Evolutionary conservation across 352 stramenopile genomes (phyloP), one percentile per base, ranked within the genome.

Genomic region (Globisporangium parvum): DNA sequence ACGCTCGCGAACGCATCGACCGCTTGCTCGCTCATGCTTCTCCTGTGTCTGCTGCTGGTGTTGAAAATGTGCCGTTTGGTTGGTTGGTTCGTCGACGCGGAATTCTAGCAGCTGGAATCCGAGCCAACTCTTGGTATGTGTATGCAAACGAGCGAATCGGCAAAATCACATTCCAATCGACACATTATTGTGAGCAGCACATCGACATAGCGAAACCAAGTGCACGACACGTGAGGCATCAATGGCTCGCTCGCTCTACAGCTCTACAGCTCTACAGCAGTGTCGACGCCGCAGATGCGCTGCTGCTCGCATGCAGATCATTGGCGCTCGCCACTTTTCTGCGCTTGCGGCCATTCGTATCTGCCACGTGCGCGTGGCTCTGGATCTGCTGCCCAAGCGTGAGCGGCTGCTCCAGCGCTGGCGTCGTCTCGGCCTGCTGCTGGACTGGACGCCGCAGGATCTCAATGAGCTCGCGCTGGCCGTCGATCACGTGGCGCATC

Each of bases 401-500:
- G 14, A 71, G 55, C 42, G 66, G 59, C 50, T 71, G 63, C 37
- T 70, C 53, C 20, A 66, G 33, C 18, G 53, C 50, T 54, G 66
- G n/a, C 56, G 28, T 54, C 15, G 28, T n/a, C 56, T 23, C 51
- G 15, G n/a, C 53, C 4, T 55, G 45, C 20, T 46, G 6, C 3
- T 68, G 59, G 45, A 75, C 67, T 21, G 62, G 81, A 23, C 55
- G 60, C 57, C 80, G 72, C 49, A 89, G 57, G 17, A 75, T 74
- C 47, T 86, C 73, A 28, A 88, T 77, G 37, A 91, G 60, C 41
- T 85, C 66, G 41, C 79, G 80, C 62, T 91, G 81, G 33, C 79
- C 75, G 39, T 88, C 78, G 42, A 89, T 77, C 69, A 91, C 82
- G 41, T 89, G 73, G 47, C 73, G 65, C 75, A 92, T 84, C 59